These are phyloP conservation scores for Chionographis japonica DNA, from an alignment of 106 monocot species.

Conservation along the genomic window DNA sequence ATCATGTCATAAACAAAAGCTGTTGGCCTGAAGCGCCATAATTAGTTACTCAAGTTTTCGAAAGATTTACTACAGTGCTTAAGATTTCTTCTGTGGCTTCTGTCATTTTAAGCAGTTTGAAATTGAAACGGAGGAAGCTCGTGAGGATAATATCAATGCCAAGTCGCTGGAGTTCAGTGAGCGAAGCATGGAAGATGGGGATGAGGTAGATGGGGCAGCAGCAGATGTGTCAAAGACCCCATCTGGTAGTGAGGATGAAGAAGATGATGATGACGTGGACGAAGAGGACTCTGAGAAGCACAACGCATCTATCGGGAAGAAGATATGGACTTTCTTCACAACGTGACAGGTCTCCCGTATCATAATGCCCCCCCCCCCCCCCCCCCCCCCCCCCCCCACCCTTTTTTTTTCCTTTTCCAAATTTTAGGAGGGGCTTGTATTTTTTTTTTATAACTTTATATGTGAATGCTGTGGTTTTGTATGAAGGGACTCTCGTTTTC, in stretches of 20 bases:
- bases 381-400: too few species aligned
- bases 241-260: conserved; percentile 18
- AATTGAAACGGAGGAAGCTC: conserved; percentile 23
- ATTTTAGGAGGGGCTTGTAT: not conserved
- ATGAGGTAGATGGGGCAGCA: conserved; percentile 9
- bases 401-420: not conserved
- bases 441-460: not conserved
- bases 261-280: conserved; percentile 17
- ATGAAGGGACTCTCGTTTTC: too few species aligned
- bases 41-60: too few species aligned
- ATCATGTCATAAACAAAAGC: too few species aligned
- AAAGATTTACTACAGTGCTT: too few species aligned
- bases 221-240: conserved; percentile 14
- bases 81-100: not conserved
- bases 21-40: too few species aligned
- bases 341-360: conserved; percentile 18
- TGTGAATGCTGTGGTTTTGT: too few species aligned
- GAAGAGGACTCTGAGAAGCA: conserved; percentile 26
- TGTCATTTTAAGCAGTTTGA: conserved; percentile 9
- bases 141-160: not conserved
- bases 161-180: conserved; percentile 24
- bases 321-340: conserved; percentile 66
- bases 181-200: conserved; percentile 13
- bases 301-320: conserved; percentile 54
- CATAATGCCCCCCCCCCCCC: not conserved